These are phyloP conservation scores for Eucalyptus regnans DNA, from an alignment of 345 rosid species.

Conservation along the genomic window DNA sequence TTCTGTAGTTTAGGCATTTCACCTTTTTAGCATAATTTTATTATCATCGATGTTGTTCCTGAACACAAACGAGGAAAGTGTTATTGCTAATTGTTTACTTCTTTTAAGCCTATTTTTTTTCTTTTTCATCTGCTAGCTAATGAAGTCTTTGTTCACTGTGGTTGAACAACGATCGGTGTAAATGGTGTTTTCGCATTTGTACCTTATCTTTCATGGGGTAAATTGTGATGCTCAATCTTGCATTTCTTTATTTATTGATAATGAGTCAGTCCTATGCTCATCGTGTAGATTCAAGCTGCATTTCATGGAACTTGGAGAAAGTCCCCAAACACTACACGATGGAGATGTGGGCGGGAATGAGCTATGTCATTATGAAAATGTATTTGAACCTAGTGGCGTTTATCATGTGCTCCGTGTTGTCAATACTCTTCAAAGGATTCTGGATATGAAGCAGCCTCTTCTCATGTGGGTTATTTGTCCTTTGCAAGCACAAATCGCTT, in stretches of 20 bases:
- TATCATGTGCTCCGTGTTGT: too few relatives aligned
- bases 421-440: too few relatives aligned
- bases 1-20: neutral
- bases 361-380: too few relatives aligned
- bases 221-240: neutral
- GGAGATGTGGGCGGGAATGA: too few relatives aligned
- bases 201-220: neutral
- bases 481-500: too few relatives aligned
- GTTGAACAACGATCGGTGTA: neutral
- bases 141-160: neutral
- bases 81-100: neutral
- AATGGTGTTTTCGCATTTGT: neutral
- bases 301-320: neutral
- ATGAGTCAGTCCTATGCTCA: too few relatives aligned
- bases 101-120: neutral
- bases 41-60: neutral
- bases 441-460: too few relatives aligned
- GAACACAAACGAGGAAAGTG: neutral
- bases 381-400: too few relatives aligned
- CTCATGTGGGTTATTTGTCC: too few relatives aligned
- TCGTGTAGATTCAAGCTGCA: neutral
- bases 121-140: neutral
- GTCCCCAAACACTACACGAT: too few relatives aligned
- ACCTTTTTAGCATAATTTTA: neutral
- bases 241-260: neutral